These are phyloP conservation scores for Filosporella fistucella DNA, from an alignment of 495 filamentous ascomycete species.

Conservation along the genomic window DNA sequence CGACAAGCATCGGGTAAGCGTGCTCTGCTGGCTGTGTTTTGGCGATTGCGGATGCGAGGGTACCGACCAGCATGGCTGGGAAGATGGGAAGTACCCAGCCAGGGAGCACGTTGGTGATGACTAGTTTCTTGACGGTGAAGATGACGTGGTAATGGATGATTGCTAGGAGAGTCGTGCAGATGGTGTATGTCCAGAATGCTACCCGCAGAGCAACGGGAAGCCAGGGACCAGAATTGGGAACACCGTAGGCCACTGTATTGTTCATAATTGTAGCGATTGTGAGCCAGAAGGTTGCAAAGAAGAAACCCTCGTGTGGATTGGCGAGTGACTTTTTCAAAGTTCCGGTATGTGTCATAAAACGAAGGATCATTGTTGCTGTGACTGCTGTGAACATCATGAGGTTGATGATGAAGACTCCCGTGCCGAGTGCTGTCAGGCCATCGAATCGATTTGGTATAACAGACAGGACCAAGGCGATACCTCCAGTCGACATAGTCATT, in stretches of 20 bases:
- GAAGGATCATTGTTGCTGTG: constrained; percentile 35
- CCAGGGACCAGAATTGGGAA: constrained; percentile 36
- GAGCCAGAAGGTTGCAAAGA: constrained; percentile 65
- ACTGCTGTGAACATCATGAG: constrained; percentile 53
- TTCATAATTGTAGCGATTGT: constrained; percentile 58
- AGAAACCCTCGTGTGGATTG: constrained; percentile 60
- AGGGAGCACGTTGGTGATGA: constrained; percentile 37
- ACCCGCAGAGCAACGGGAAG: constrained; percentile 36
- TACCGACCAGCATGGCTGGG: constrained; percentile 48
- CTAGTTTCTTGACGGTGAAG: constrained; percentile 39
- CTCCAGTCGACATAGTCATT: constrained; percentile 56
- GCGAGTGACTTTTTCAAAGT: constrained; percentile 50
- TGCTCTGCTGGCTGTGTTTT: constrained; percentile 34
- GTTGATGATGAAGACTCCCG: constrained; percentile 58
- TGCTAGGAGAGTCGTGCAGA: constrained; percentile 33
- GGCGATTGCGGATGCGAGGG: constrained; percentile 38
- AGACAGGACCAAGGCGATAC: constrained; percentile 56
- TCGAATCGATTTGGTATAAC: constrained; percentile 53
- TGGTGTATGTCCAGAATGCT: constrained; percentile 50
- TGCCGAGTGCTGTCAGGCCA: constrained; percentile 54
- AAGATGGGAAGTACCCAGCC: constrained; percentile 55
- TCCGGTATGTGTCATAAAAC: constrained; percentile 50
- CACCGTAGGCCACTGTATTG: constrained; percentile 54
- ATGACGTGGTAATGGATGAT: constrained; percentile 47
- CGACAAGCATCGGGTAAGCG: constrained; percentile 42